Conservation (phyloP, 2,329 filamentous ascomycete genomes). For the Neonectria faginata region DNA sequence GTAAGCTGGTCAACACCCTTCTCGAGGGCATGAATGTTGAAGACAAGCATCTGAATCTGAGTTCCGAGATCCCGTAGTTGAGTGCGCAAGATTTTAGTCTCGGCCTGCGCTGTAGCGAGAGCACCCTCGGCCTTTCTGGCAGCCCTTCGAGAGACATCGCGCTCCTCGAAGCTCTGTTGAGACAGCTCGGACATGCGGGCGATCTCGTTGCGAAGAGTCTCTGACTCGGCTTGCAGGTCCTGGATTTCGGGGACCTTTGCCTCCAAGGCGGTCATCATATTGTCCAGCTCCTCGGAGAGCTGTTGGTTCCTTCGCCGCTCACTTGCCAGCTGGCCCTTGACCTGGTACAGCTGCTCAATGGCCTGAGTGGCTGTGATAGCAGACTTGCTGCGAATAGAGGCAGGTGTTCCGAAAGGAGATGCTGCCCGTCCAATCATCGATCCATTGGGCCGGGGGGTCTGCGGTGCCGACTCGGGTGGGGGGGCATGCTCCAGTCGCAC, state of each 20-base stretch:
- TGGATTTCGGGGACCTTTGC: constrained; percentile 88
- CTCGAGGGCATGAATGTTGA: constrained; percentile 85
- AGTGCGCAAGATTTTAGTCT: constrained; percentile 83
- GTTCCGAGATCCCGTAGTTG: constrained; percentile 90
- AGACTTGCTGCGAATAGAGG: constrained; percentile 66
- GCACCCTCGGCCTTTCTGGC: constrained; percentile 83
- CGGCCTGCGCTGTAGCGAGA: constrained; percentile 71
- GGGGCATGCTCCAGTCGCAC: constrained; percentile 57
- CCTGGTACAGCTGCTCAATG: constrained; percentile 72
- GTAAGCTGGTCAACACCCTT: constrained; percentile 80
- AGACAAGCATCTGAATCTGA: constrained; percentile 89
- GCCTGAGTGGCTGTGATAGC: constrained; percentile 71
- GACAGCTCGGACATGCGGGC: constrained; percentile 87
- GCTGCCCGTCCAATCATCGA: constrained; percentile 63
- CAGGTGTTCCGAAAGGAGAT: constrained; percentile 73
- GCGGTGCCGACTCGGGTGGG: constrained; percentile 62
- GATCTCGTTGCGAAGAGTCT: constrained; percentile 82
- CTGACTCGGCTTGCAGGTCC: constrained; percentile 84
- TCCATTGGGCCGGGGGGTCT: constrained; percentile 72
- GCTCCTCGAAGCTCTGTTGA: constrained; percentile 83
- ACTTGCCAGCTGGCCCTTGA: constrained; percentile 78
- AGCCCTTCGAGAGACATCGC: constrained; percentile 82
- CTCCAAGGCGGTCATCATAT: constrained; percentile 87
- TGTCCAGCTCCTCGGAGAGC: constrained; percentile 81
- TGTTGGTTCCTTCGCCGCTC: constrained; percentile 81